phyloP scores from a whole-genome alignment of 768 basidiomycete species.

The Tricholoma hemisulphureum region DNA sequence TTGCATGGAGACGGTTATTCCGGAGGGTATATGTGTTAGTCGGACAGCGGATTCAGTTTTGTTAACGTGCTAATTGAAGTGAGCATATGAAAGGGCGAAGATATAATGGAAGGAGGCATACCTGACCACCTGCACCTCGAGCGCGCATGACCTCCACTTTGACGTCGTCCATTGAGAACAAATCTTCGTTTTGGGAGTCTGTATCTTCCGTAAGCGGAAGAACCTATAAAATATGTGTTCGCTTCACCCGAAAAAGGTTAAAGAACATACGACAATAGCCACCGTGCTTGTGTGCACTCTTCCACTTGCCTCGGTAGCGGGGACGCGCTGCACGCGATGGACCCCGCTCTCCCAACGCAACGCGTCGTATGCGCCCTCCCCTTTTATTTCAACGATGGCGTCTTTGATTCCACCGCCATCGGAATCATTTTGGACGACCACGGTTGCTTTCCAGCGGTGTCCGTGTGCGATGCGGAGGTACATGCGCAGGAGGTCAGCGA shows the following conservation, averaged over 20 bases:
- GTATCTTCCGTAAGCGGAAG: constrained; percentile 75
- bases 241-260: neutral
- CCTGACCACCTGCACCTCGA: constrained; percentile 96
- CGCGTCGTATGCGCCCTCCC: constrained; percentile 72
- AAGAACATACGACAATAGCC: constrained; percentile 67
- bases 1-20: constrained; percentile 96
- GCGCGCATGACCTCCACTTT: constrained; percentile 93
- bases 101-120: constrained; percentile 27
- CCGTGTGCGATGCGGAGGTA: constrained; percentile 66
- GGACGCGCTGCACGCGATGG: constrained; percentile 92
- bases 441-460: constrained; percentile 56
- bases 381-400: constrained; percentile 77
- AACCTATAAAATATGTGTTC: constrained; percentile 50
- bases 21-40: constrained; percentile 87
- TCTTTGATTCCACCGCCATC: constrained; percentile 73
- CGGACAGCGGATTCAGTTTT: constrained; percentile 98
- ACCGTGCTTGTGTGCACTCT: constrained; percentile 92
- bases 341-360: constrained; percentile 93
- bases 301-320: constrained; percentile 84
- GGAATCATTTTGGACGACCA: constrained; percentile 58
- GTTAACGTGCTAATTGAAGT: constrained; percentile 83
- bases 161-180: constrained; percentile 83
- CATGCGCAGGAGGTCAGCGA: constrained; percentile 76
- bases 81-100: constrained; percentile 1
- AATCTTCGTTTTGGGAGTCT: constrained; percentile 55